A percentile compares a stretch with the other conserved stretches of the same genome.
Evolutionary conservation across 2,329 filamentous ascomycete species (phyloP).

Genomic region (Chaetomium sp.): DNA sequence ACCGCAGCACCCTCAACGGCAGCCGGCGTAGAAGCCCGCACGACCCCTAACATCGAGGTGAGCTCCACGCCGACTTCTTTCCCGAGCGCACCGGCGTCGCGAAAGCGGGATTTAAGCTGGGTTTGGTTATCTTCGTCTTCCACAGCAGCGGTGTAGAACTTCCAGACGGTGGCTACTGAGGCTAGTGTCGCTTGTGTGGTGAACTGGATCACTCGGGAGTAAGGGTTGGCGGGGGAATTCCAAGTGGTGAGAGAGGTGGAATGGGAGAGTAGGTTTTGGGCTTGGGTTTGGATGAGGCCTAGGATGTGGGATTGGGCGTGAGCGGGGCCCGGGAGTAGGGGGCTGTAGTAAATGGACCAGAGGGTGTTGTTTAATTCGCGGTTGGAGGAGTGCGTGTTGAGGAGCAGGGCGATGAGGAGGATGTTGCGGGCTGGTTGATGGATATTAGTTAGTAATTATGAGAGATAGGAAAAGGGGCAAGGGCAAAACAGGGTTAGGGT

Average conservation of each 20-base stretch:
- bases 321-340: conserved; percentile 37
- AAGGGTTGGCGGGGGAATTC: conserved; percentile 38
- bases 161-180: conserved; percentile 1
- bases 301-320: too few species aligned
- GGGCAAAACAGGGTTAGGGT: neutral
- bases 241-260: conserved; percentile 37
- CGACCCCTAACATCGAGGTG: too few species aligned
- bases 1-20: too few species aligned
- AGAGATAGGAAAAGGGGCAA: neutral
- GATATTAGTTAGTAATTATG: too few species aligned
- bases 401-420: conserved; percentile 43
- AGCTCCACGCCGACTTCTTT: too few species aligned
- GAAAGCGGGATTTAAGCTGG: too few species aligned
- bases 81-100: too few species aligned
- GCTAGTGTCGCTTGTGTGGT: conserved; percentile 1
- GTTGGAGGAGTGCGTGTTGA: conserved; percentile 31
- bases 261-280: conserved; percentile 35
- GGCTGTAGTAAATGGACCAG: conserved; percentile 52
- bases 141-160: conserved; percentile 3
- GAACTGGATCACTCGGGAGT: conserved; percentile 2
- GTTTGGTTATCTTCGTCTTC: too few species aligned
- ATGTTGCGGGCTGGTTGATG: conserved; percentile 44
- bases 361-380: conserved; percentile 25
- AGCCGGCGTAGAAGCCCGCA: too few species aligned
- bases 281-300: conserved; percentile 28